Conservation (phyloP, 2,329 filamentous ascomycete genomes). For the Botrytis squamosa region DNA sequence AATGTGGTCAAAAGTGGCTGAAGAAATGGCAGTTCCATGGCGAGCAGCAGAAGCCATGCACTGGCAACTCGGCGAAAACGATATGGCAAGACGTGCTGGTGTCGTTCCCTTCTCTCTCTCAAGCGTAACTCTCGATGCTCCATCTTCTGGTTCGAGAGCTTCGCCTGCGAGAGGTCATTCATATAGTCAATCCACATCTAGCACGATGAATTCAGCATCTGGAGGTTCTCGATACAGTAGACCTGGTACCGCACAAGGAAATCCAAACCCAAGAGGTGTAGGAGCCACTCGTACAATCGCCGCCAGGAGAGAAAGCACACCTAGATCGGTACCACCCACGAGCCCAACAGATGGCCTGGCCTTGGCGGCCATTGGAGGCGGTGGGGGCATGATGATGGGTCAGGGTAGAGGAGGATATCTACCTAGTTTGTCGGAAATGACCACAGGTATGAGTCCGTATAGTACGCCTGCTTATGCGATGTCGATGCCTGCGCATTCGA, state of each 20-base stretch:
- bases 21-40: conserved; percentile 95
- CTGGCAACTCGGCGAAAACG: conserved; percentile 89
- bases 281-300: conserved; percentile 33
- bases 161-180: conserved; percentile 41
- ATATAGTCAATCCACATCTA: conserved; percentile 35
- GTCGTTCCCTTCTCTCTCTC: conserved; percentile 80
- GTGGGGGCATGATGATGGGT: conserved; percentile 32
- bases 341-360: conserved; percentile 42
- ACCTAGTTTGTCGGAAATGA: conserved; percentile 62
- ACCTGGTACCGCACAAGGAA: conserved; percentile 29
- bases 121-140: conserved; percentile 50
- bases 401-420: conserved; percentile 43
- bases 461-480: conserved; percentile 55
- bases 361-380: conserved; percentile 36
- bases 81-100: conserved; percentile 91
- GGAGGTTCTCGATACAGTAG: conserved; percentile 31
- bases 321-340: conserved; percentile 40
- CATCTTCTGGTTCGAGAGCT: conserved; percentile 44
- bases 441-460: conserved; percentile 62
- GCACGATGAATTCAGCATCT: conserved; percentile 26
- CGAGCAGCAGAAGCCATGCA: conserved; percentile 96
- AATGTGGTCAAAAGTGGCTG: conserved; percentile 95
- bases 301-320: conserved; percentile 39
- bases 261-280: conserved; percentile 24
- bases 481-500: conserved; percentile 30